A percentile compares a stretch with the other conserved stretches of the same genome.
Conservation (phyloP, 495 filamentous ascomycete species). For the Chlorociboria aeruginascens region DNA sequence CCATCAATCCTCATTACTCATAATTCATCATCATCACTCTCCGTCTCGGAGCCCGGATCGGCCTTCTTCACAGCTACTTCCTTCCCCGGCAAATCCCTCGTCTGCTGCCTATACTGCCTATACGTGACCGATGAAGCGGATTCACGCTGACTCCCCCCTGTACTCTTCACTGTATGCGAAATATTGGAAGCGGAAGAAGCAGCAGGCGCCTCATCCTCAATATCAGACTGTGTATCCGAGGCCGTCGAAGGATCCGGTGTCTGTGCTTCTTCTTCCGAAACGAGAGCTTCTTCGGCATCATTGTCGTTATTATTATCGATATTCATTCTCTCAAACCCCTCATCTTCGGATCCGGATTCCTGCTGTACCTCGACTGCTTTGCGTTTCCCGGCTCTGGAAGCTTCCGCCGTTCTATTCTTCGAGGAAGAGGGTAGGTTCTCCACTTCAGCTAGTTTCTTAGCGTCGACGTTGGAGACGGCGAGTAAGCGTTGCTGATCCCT, state of each 20-base stretch:
- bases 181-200: conserved; percentile 4
- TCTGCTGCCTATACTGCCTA: conserved; percentile 8
- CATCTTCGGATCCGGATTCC: conserved; percentile 25
- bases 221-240: conserved; percentile 28
- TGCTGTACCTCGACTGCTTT: conserved; percentile 26
- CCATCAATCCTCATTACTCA: conserved; percentile 16
- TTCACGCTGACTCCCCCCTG: neutral
- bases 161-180: neutral
- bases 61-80: conserved; percentile 21
- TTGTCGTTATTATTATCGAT: conserved; percentile 29
- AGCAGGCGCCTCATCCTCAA: conserved; percentile 29
- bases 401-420: conserved; percentile 13
- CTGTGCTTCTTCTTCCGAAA: conserved; percentile 21
- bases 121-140: neutral
- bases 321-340: conserved; percentile 49
- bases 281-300: conserved; percentile 25
- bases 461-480: conserved; percentile 20
- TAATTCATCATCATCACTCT: conserved; percentile 22
- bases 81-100: conserved; percentile 5
- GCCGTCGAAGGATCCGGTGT: conserved; percentile 31
- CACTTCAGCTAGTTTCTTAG: conserved; percentile 3
- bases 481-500: conserved; percentile 66
- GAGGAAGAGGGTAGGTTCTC: conserved; percentile 8
- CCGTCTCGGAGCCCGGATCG: conserved; percentile 15
- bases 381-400: conserved; percentile 36